Evolutionary conservation across 768 basidiomycete species (phyloP).

Genomic region (Boletus coccyginus): DNA sequence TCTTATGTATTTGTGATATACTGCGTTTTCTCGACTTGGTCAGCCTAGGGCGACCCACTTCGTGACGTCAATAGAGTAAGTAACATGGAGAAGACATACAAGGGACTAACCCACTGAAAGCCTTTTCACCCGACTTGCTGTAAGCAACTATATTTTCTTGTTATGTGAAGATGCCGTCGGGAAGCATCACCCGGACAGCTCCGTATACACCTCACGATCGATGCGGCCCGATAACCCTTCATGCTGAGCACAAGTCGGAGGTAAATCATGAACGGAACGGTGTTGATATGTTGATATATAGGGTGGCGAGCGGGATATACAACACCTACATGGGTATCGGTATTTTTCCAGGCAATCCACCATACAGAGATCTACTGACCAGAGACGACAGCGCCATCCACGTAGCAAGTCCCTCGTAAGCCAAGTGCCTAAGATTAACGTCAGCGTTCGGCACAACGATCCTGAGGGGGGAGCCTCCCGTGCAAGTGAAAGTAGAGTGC

Average conservation of each 20-base stretch:
- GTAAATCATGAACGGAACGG: slow-evolving; percentile 9
- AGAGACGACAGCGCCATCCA: neutral
- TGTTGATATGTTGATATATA: neutral
- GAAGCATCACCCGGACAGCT: too few species aligned
- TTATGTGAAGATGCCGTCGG: too few species aligned
- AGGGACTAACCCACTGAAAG: too few species aligned
- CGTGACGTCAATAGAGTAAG: too few species aligned
- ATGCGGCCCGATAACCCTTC: neutral
- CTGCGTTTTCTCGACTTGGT: too few species aligned
- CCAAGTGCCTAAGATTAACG: neutral
- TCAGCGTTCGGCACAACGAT: neutral
- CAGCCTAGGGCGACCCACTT: too few species aligned
- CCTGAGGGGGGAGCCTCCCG: neutral
- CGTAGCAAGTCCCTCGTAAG: neutral
- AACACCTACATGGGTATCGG: neutral
- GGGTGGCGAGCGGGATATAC: neutral
- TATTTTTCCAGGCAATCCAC: neutral
- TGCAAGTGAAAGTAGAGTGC: slow-evolving; percentile 12
- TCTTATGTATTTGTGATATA: too few species aligned
- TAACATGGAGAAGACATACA: too few species aligned
- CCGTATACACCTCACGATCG: neutral
- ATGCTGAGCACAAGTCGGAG: slow-evolving; percentile 4
- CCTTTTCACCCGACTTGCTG: too few species aligned
- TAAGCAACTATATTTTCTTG: too few species aligned
- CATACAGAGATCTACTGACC: neutral